Percentiles rank a stretch among this genome's conserved stretches.
These are phyloP conservation scores for Daldinia sp. DNA, from an alignment of 2,329 filamentous ascomycete genomes.

Conservation along the genomic window DNA sequence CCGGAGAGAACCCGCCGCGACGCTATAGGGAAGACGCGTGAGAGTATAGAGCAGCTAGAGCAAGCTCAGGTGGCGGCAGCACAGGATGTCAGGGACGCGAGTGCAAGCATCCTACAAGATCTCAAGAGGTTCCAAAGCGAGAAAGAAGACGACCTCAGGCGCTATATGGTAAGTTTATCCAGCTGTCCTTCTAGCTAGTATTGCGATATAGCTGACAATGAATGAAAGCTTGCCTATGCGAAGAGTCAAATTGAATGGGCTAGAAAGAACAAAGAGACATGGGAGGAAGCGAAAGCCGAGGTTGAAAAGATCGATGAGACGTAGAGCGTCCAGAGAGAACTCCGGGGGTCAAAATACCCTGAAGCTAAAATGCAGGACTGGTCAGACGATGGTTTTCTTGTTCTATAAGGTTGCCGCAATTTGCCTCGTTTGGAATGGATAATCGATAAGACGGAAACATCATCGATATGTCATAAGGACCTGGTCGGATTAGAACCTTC, in stretches of 20 bases:
- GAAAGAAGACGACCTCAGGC: constrained; percentile 91
- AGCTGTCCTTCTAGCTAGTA: constrained; percentile 1
- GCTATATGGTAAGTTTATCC: constrained; percentile 83
- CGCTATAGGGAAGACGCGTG: constrained; percentile 93
- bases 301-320: constrained; percentile 84
- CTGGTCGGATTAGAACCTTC: neutral
- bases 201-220: constrained; percentile 32
- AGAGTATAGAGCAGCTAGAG: constrained; percentile 85
- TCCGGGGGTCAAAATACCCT: neutral
- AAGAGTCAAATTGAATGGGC: constrained; percentile 95
- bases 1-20: constrained; percentile 92
- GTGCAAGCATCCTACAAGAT: constrained; percentile 85
- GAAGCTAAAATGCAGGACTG: neutral
- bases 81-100: constrained; percentile 93
- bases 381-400: constrained; percentile 2
- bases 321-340: constrained; percentile 44
- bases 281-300: constrained; percentile 89
- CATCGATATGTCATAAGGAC: constrained; percentile 10
- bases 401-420: constrained; percentile 21
- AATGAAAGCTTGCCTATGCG: constrained; percentile 81
- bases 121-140: constrained; percentile 91
- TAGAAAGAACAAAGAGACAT: constrained; percentile 87
- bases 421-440: constrained; percentile 32
- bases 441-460: constrained; percentile 37
- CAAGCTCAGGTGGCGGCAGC: constrained; percentile 89